A percentile compares a stretch with the other conserved stretches of the same genome.
Conservation (phyloP, 208 protist species). For the Borovskyia barvae region DNA sequence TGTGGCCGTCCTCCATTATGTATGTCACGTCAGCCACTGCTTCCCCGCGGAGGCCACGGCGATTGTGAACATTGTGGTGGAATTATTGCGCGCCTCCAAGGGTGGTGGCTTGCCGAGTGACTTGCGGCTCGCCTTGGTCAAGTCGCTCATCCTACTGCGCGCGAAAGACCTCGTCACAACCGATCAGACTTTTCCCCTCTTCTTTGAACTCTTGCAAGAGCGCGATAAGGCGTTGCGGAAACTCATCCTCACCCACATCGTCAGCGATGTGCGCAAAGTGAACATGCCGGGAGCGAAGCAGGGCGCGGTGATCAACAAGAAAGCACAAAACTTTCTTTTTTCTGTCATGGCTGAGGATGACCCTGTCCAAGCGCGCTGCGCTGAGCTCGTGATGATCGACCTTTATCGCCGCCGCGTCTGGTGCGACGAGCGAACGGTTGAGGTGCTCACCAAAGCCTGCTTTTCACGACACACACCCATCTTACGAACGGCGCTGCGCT, state of each 20-base stretch:
- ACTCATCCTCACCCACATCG: constrained; percentile 91
- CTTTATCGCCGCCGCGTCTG: constrained; percentile 96
- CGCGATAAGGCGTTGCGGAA: constrained; percentile 93
- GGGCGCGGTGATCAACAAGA: constrained; percentile 90
- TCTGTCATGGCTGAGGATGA: constrained; percentile 93
- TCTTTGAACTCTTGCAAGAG: constrained; percentile 96
- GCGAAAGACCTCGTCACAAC: constrained; percentile 88
- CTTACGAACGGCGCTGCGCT: constrained; percentile 92
- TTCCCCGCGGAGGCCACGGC: constrained; percentile 87
- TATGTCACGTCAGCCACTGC: constrained; percentile 87
- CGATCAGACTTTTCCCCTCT: constrained; percentile 89
- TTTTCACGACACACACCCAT: constrained; percentile 93
- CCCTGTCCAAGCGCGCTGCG: constrained; percentile 91
- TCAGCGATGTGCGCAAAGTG: constrained; percentile 93
- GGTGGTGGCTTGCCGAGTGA: constrained; percentile 74
- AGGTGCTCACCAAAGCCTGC: constrained; percentile 94
- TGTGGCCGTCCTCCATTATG: constrained; percentile 79
- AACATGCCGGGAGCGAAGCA: constrained; percentile 90
- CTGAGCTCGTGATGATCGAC: constrained; percentile 97
- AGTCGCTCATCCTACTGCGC: constrained; percentile 93
- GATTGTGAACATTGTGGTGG: constrained; percentile 80
- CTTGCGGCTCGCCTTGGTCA: constrained; percentile 85
- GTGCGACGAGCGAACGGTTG: constrained; percentile 92
- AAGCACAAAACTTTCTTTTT: constrained; percentile 96
- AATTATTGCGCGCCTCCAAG: constrained; percentile 83